Base-by-base conservation (phyloP, 2,329 filamentous ascomycete genomes). In the Fusarium mexicanum region DNA sequence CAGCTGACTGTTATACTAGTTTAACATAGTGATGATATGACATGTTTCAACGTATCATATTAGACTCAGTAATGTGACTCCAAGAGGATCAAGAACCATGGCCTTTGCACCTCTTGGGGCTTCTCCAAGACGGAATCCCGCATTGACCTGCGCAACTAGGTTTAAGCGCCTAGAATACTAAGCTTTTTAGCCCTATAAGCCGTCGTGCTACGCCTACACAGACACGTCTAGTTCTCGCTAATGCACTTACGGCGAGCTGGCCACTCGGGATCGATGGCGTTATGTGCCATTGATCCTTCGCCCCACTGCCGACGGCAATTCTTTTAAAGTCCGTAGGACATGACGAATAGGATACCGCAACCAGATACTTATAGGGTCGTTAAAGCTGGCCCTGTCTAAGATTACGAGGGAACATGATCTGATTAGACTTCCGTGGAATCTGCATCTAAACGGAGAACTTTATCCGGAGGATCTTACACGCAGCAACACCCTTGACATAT, bases 311-410 rank as follows among this genome's bases (percentile, higher is more conserved):
- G 35, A 54, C 35, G 51, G 51, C 51, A 54, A 22, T 40, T 40
- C 51, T 40, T 40, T 54, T 40, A 40, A 9, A 40, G n/a, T 40
- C 51, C 35, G 51, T 22, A 7, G 18, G 20, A 40, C 18, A 10
- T 0, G 3, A 5, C 35, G 3, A 54, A 40, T 40, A 1, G 18
- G 13, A 29, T 16, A 5, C 18, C 5, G 5, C 3, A 22, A 7
- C 13, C 6, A 54, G 24, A n/a, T 40, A 40, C n/a, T 22, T 35
- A 40, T 40, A 54, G 10, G 33, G 17, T 29, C 50, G n/a, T 20
- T 13, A 11, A 38, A 20, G 3, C 3, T 53, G 50, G 18, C 13
- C 12, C 5, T 20, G 24, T 4, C 11, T 26, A 4, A 46, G 12
- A 46, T 26, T 14, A 26, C 9, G 17, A 29, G 10, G 4, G 14